Percentiles rank a stretch among this genome's conserved stretches.
phyloP scores from a whole-genome alignment of 225 moss, liverwort and hornwort species.

The Thuidium tamariscinum region DNA sequence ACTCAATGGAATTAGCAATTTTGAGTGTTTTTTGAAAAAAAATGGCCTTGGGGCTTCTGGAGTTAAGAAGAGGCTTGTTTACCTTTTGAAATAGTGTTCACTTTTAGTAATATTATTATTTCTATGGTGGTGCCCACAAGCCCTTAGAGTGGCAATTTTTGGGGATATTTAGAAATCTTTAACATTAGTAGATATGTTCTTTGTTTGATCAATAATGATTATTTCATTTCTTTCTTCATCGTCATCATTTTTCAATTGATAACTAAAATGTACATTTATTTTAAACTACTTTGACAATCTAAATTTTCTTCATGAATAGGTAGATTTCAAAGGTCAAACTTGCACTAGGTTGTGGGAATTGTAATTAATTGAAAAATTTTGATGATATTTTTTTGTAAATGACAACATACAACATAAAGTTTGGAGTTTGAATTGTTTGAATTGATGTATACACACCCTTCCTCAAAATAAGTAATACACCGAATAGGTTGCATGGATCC shows the following conservation, averaged over 20 bases:
- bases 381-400: not conserved
- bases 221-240: not conserved
- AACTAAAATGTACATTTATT: rapidly evolving
- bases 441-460: rapidly evolving
- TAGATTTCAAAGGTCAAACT: not conserved
- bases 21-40: too few relatives aligned
- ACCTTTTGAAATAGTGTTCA: rapidly evolving
- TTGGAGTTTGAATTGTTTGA: rapidly evolving
- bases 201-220: not conserved
- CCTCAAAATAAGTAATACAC: not conserved
- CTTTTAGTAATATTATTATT: not conserved
- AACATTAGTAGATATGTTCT: not conserved
- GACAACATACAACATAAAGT: not conserved
- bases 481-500: too few relatives aligned
- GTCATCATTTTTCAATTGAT: not conserved
- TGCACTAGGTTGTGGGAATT: not conserved
- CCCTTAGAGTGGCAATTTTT: rapidly evolving
- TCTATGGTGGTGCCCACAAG: rapidly evolving
- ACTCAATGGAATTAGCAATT: too few relatives aligned
- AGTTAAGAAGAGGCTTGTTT: not conserved
- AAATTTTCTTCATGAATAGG: not conserved
- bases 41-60: too few relatives aligned
- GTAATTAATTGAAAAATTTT: not conserved
- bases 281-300: not conserved
- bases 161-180: not conserved